Evolutionary conservation across 352 stramenopile genomes (phyloP).

Genomic region (Blastocystis sp.): DNA sequence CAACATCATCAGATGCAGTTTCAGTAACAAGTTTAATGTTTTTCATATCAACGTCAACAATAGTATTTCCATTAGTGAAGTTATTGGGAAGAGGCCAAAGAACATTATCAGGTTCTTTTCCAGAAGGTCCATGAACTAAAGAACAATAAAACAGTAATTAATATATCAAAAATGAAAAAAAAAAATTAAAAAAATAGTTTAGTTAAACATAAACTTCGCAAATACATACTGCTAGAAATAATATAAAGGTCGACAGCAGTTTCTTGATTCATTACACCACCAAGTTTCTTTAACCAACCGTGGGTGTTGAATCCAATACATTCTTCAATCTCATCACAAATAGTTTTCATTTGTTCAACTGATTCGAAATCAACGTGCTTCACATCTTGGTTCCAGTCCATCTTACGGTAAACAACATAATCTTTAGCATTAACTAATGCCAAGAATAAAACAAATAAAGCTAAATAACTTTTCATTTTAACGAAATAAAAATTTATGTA

Average conservation of each 20-base stretch:
- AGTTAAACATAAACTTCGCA: no score
- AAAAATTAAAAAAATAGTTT: no score
- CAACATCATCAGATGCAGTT: slow-evolving; percentile 1
- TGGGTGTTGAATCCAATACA: slow-evolving; percentile 32
- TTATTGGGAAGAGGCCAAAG: slow-evolving; percentile 21
- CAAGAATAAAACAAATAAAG: no score
- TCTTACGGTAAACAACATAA: no score
- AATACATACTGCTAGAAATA: not conserved
- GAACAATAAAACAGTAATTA: not conserved
- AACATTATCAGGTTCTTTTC: slow-evolving; percentile 21
- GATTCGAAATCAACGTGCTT: no score
- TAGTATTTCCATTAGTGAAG: not conserved
- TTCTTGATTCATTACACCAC: no score
- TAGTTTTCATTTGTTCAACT: slow-evolving; percentile 30
- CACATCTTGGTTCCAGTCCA: no score
- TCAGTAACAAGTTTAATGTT: slow-evolving; percentile 11
- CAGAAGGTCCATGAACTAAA: slow-evolving; percentile 19
- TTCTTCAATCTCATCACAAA: slow-evolving; percentile 25
- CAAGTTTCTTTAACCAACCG: slow-evolving; percentile 28
- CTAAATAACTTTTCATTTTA: no score
- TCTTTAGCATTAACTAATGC: no score
- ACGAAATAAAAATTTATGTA: no score
- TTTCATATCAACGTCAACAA: slow-evolving; percentile 5
- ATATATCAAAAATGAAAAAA: no score
- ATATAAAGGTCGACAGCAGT: no score